A percentile compares a stretch with the other conserved stretches of the same genome.
phyloP scores from a whole-genome alignment of 805 yeast species.

The Suhomyces emberorum region DNA sequence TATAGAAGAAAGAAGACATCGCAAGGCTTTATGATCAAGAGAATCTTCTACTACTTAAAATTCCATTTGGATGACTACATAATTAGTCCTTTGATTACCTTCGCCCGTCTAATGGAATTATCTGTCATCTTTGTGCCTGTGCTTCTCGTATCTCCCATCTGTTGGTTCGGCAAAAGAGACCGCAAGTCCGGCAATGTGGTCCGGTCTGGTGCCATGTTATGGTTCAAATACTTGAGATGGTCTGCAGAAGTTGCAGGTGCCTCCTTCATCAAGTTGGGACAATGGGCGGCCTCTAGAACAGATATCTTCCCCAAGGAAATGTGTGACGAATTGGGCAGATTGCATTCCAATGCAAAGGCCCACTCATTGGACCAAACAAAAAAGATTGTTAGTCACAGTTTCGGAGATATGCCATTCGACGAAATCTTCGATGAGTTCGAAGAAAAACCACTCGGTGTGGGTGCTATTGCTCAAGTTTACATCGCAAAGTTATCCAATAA shows the following conservation, averaged over 20 bases:
- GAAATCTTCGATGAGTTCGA: constrained; percentile 79
- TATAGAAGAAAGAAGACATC: constrained; percentile 27
- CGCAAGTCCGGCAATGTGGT: constrained; percentile 22
- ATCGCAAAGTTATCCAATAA: constrained; percentile 57
- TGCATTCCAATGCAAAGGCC: constrained; percentile 80
- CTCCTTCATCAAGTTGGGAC: constrained; percentile 87
- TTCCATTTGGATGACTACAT: constrained; percentile 52
- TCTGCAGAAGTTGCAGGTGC: constrained; percentile 88
- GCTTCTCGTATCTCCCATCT: constrained; percentile 60
- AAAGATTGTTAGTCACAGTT: constrained; percentile 54
- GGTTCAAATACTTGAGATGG: constrained; percentile 66
- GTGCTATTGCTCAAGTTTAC: constrained; percentile 97
- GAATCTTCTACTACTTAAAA: constrained; percentile 37
- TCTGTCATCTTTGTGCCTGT: constrained; percentile 69
- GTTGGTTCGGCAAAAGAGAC: constrained; percentile 49
- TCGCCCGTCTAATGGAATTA: constrained; percentile 67
- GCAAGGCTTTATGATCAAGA: constrained; percentile 19
- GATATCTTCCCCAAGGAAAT: constrained; percentile 82
- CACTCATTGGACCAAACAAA: constrained; percentile 67
- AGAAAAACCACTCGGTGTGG: constrained; percentile 85
- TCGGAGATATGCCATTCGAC: constrained; percentile 54
- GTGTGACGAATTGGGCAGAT: constrained; percentile 69
- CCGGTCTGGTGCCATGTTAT: constrained; percentile 59
- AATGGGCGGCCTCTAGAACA: constrained; percentile 98
- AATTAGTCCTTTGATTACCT: constrained; percentile 66